phyloP scores from a whole-genome alignment of 2,329 filamentous ascomycete species.

The Aureobasidium pullulans region DNA sequence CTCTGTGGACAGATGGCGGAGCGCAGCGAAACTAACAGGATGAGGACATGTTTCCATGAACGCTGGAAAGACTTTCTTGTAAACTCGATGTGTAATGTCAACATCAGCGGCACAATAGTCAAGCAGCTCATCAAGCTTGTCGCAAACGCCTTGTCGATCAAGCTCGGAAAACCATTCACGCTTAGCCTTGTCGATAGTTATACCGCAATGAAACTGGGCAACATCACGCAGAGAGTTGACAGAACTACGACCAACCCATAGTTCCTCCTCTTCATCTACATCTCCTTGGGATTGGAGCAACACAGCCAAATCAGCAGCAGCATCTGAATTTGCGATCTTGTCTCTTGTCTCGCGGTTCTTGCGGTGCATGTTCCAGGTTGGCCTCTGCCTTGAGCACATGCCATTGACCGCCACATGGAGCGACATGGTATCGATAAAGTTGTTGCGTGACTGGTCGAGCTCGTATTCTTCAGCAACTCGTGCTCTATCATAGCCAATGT shows the following conservation, averaged over 20 bases:
- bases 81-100: slow-evolving; percentile 86
- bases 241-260: slow-evolving; percentile 92
- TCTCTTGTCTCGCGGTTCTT: slow-evolving; percentile 82
- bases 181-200: slow-evolving; percentile 82
- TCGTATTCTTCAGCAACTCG: slow-evolving; percentile 84
- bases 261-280: slow-evolving; percentile 76
- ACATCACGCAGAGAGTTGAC: slow-evolving; percentile 93
- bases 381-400: slow-evolving; percentile 94
- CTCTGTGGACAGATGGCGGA: slow-evolving; percentile 86
- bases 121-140: slow-evolving; percentile 71
- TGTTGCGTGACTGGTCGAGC: slow-evolving; percentile 72
- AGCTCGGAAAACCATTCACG: slow-evolving; percentile 82
- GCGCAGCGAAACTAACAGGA: slow-evolving; percentile 90
- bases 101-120: slow-evolving; percentile 96
- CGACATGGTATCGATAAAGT: slow-evolving; percentile 96
- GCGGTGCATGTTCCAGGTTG: slow-evolving; percentile 94
- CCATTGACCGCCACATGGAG: slow-evolving; percentile 95
- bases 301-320: slow-evolving; percentile 62
- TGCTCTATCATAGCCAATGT: slow-evolving; percentile 89
- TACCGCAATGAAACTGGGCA: slow-evolving; percentile 88
- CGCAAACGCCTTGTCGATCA: slow-evolving; percentile 61
- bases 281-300: slow-evolving; percentile 58
- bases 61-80: slow-evolving; percentile 82
- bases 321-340: slow-evolving; percentile 63
- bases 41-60: slow-evolving; percentile 89